These are phyloP conservation scores for Pseudodiploospora longispora DNA, from an alignment of 2,329 filamentous ascomycete species.

Conservation along the genomic window DNA sequence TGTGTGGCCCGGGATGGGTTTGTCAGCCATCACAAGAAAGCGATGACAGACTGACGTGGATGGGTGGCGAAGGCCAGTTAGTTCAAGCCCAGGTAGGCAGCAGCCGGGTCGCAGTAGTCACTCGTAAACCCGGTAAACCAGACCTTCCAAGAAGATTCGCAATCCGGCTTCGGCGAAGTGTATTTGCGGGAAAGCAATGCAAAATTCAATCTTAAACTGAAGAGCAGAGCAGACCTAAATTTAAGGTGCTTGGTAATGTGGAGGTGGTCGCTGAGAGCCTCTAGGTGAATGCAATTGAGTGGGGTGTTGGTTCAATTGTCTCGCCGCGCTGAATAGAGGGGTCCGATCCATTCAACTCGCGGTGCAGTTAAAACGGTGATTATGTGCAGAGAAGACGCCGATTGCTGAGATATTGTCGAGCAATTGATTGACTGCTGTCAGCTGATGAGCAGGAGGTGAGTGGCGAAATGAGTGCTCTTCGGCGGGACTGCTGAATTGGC, in stretches of 20 bases:
- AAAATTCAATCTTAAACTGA: background rate
- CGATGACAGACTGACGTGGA: constrained; percentile 14
- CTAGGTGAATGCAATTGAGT: background rate
- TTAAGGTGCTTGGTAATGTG: background rate
- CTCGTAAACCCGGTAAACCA: background rate
- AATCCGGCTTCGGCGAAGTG: constrained; percentile 4
- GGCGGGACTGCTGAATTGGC: too few species aligned
- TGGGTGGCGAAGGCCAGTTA: constrained; percentile 7
- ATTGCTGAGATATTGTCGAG: background rate
- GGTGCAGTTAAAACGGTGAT: background rate
- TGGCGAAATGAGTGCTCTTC: too few species aligned
- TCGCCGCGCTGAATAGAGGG: constrained; percentile 2
- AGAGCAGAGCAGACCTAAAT: background rate
- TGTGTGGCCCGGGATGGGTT: constrained; percentile 19
- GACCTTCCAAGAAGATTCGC: too few species aligned
- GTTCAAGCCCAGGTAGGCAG: constrained; percentile 6
- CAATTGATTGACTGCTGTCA: constrained; percentile 1
- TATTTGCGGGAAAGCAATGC: constrained; percentile 3
- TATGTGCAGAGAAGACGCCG: background rate
- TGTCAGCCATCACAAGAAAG: constrained; percentile 26
- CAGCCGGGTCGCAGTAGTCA: constrained; percentile 4
- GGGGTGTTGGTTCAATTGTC: constrained; percentile 2
- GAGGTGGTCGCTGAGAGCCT: background rate
- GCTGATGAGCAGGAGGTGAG: too few species aligned
- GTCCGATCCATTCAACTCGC: constrained; percentile 7